Conservation (phyloP, 2,329 filamentous ascomycete species). For the Xylaria sp. region DNA sequence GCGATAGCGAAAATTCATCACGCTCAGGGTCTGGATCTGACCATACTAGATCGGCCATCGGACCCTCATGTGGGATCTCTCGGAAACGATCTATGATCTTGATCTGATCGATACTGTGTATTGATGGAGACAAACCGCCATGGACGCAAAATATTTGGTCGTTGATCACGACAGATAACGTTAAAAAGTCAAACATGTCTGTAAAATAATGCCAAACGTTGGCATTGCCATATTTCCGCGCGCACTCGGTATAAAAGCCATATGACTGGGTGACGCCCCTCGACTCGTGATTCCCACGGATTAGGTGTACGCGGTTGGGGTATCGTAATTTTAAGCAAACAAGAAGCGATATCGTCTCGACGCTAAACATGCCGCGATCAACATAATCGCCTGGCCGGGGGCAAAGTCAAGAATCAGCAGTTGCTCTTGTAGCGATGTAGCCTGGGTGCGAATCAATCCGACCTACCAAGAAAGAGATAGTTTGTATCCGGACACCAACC, state of each 20-base stretch:
- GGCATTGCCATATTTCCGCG: slow-evolving; percentile 96
- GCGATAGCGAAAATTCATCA: slow-evolving; percentile 95
- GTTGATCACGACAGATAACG: slow-evolving; percentile 96
- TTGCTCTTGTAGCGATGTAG: neutral
- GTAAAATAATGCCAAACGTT: slow-evolving; percentile 99
- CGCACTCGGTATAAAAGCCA: slow-evolving; percentile 98
- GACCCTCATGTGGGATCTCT: slow-evolving; percentile 97
- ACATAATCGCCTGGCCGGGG: slow-evolving; percentile 84
- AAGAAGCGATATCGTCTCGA: slow-evolving; percentile 97
- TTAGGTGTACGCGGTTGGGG: slow-evolving; percentile 92
- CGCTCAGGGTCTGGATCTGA: slow-evolving; percentile 97
- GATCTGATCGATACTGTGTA: slow-evolving; percentile 99
- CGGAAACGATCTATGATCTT: slow-evolving; percentile 99
- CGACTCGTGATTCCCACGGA: slow-evolving; percentile 97
- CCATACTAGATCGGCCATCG: slow-evolving; percentile 99
- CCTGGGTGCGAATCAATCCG: slow-evolving; percentile 14
- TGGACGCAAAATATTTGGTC: slow-evolving; percentile 99
- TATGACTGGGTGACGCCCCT: slow-evolving; percentile 98
- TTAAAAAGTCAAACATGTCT: slow-evolving; percentile 99
- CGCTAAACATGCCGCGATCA: slow-evolving; percentile 97
- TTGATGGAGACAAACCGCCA: slow-evolving; percentile 86
- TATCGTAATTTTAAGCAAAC: slow-evolving; percentile 98
- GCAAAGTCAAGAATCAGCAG: slow-evolving; percentile 23
- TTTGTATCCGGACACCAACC: slow-evolving; percentile 98
- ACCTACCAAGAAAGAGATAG: slow-evolving; percentile 90